These are phyloP conservation scores for Psilocybe azurescens DNA, from an alignment of 768 basidiomycete genomes.

Conservation along the genomic window DNA sequence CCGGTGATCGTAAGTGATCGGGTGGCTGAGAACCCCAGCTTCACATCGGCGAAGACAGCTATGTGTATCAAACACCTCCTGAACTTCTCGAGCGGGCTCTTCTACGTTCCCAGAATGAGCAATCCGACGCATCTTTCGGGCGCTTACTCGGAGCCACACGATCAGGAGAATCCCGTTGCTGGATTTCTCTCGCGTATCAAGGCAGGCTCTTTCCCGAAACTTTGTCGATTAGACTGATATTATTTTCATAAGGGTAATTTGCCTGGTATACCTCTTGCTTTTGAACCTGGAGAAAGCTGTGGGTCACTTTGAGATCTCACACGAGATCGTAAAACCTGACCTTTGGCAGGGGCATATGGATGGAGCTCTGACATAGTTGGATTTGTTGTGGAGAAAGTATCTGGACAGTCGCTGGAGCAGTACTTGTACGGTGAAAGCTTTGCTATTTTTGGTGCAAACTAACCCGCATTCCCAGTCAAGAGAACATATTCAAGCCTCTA, in stretches of 20 bases:
- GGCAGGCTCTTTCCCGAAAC: slow-evolving; percentile 13
- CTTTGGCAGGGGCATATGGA: slow-evolving; percentile 32
- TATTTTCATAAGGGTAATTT: slow-evolving; percentile 20
- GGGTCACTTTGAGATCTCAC: neutral
- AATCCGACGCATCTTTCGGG: slow-evolving; percentile 1
- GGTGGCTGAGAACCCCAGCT: slow-evolving; percentile 8
- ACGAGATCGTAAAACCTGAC: neutral
- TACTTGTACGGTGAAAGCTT: slow-evolving; percentile 30
- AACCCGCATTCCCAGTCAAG: slow-evolving; percentile 21
- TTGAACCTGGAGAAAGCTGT: slow-evolving; percentile 36
- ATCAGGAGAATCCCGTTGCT: slow-evolving; percentile 17
- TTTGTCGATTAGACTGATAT: too few species aligned
- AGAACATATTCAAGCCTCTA: slow-evolving; percentile 35
- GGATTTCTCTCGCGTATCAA: slow-evolving; percentile 24
- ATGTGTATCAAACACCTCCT: slow-evolving; percentile 31
- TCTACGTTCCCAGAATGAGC: slow-evolving; percentile 18
- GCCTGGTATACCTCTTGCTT: slow-evolving; percentile 30
- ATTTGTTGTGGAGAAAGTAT: slow-evolving; percentile 33
- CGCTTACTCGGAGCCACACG: slow-evolving; percentile 24
- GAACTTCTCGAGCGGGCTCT: slow-evolving; percentile 33
- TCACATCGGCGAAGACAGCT: slow-evolving; percentile 22
- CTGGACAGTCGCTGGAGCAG: slow-evolving; percentile 30
- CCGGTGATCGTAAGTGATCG: slow-evolving; percentile 24
- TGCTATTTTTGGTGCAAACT: neutral
- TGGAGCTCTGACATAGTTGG: slow-evolving; percentile 34